phyloP scores from a whole-genome alignment of 306 rosid genomes.

The Vigna unguiculata region DNA sequence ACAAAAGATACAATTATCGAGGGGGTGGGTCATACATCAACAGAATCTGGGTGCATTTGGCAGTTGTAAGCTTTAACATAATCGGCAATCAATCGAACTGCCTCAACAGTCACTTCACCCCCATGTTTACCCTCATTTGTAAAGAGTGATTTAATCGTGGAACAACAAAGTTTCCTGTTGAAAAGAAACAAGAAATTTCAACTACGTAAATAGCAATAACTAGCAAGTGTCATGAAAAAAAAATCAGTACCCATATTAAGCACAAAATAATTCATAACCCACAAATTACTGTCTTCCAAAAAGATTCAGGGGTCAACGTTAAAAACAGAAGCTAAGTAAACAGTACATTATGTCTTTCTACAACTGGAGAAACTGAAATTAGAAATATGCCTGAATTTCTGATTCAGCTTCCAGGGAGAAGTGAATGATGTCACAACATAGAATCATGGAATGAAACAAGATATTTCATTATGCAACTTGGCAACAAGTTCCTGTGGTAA shows the following conservation, averaged over 20 bases:
- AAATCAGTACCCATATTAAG: slow-evolving; percentile 13
- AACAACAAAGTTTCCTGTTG: slow-evolving; percentile 79
- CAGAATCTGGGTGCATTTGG: slow-evolving; percentile 80
- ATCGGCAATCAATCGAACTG: slow-evolving; percentile 88
- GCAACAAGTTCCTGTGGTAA: slow-evolving; percentile 2
- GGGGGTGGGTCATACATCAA: slow-evolving; percentile 60
- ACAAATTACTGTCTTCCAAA: background rate
- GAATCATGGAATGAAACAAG: slow-evolving; percentile 19
- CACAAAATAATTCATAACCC: slow-evolving; percentile 22
- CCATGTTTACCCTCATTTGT: slow-evolving; percentile 90
- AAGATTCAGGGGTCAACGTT: slow-evolving; percentile 8
- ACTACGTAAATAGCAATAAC: slow-evolving; percentile 10
- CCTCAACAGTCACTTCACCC: slow-evolving; percentile 88
- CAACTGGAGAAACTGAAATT: background rate
- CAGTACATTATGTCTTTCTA: background rate
- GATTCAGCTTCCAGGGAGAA: slow-evolving; percentile 10
- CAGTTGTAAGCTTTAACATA: slow-evolving; percentile 81
- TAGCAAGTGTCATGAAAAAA: slow-evolving; percentile 20
- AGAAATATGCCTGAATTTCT: background rate
- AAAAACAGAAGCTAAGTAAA: background rate
- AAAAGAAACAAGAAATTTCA: slow-evolving; percentile 46
- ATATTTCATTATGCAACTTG: background rate
- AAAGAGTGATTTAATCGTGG: slow-evolving; percentile 75
- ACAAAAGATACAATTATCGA: background rate
- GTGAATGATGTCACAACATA: slow-evolving; percentile 1